Evolutionary conservation across 805 yeast genomes (phyloP).

Genomic region (Candida tallmaniae): DNA sequence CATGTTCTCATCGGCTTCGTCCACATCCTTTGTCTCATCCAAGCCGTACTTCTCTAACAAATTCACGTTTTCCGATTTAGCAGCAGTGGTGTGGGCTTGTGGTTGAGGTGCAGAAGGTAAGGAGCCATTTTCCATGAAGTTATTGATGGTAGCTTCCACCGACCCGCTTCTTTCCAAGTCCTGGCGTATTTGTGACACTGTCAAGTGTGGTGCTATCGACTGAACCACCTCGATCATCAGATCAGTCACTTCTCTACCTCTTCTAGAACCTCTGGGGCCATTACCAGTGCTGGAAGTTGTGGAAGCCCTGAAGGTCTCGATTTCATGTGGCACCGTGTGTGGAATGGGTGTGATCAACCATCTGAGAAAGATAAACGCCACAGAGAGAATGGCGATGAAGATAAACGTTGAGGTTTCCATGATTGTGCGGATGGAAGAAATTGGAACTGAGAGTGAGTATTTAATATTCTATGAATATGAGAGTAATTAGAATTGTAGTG

Average conservation of each 20-base stretch:
- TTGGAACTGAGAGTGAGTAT: no score
- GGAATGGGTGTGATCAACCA: constrained; percentile 64
- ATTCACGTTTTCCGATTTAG: constrained; percentile 20
- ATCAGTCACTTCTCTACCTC: constrained; percentile 46
- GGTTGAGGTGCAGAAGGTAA: constrained; percentile 36
- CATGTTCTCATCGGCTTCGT: constrained; percentile 11
- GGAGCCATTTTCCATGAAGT: constrained; percentile 55
- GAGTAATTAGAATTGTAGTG: no score
- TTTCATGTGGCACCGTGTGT: constrained; percentile 21
- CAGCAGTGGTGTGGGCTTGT: constrained; percentile 14
- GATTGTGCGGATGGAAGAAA: no score
- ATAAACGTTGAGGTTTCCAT: constrained; percentile 56
- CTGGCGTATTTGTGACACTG: constrained; percentile 63
- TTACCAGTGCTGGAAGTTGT: constrained; percentile 8
- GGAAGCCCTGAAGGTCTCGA: constrained; percentile 9
- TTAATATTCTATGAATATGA: no score
- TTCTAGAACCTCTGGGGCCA: constrained; percentile 14
- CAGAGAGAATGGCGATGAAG: constrained; percentile 43
- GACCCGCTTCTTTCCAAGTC: constrained; percentile 76
- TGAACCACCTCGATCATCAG: constrained; percentile 85
- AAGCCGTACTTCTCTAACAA: constrained; percentile 40
- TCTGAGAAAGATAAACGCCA: constrained; percentile 56
- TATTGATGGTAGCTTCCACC: constrained; percentile 75
- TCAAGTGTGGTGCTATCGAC: constrained; percentile 71
- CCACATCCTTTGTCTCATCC: constrained; percentile 17